phyloP scores from a whole-genome alignment of 306 rosid species.

The Quercus alba region DNA sequence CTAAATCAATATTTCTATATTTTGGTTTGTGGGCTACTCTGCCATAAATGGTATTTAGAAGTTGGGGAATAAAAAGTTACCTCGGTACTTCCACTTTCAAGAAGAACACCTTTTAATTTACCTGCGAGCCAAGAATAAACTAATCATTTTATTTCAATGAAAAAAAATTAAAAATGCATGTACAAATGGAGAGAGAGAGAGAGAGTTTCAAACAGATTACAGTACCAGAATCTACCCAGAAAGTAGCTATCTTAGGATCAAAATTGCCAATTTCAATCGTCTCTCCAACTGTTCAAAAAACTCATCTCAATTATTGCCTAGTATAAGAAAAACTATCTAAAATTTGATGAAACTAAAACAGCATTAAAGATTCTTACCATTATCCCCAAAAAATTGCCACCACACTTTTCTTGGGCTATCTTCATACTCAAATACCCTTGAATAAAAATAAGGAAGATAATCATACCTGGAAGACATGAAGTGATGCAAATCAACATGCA shows the following conservation, averaged over 20 bases:
- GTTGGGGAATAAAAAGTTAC: slow-evolving; percentile 33
- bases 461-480: slow-evolving; percentile 58
- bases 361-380: slow-evolving; percentile 42
- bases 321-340: neutral
- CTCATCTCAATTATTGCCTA: slow-evolving; percentile 7
- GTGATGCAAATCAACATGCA: slow-evolving; percentile 7
- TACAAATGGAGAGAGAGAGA: neutral
- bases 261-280: slow-evolving; percentile 86
- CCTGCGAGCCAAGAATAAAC: slow-evolving; percentile 40
- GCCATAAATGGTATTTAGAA: neutral
- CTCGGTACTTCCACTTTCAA: slow-evolving; percentile 93
- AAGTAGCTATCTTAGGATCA: slow-evolving; percentile 90
- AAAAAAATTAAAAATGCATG: slow-evolving; percentile 15
- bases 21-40: neutral
- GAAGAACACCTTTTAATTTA: slow-evolving; percentile 86
- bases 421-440: slow-evolving; percentile 91
- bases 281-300: slow-evolving; percentile 75
- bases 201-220: neutral
- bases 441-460: slow-evolving; percentile 92
- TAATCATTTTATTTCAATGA: slow-evolving; percentile 21
- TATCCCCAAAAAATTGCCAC: slow-evolving; percentile 98
- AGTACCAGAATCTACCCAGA: slow-evolving; percentile 92
- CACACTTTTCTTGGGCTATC: slow-evolving; percentile 85
- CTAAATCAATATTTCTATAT: neutral
- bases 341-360: neutral